Evolutionary conservation across 345 rosid genomes (phyloP).

Genomic region (Populus pruinosa): DNA sequence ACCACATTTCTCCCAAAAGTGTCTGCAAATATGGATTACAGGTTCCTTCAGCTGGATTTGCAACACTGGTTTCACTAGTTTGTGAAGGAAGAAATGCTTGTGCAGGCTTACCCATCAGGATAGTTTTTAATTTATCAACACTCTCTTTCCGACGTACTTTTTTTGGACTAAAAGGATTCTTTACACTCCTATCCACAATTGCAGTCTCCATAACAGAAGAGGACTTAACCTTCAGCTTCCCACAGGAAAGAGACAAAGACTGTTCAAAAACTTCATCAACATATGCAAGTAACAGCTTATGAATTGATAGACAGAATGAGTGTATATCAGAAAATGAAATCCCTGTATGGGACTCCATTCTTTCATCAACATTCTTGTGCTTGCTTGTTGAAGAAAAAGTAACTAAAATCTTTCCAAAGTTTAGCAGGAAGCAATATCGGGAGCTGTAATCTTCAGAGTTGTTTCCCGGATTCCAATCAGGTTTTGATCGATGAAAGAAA

Average conservation of each 20-base stretch:
- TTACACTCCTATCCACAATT: slow-evolving; percentile 28
- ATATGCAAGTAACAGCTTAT: slow-evolving; percentile 46
- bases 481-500: slow-evolving; percentile 29
- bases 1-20: slow-evolving; percentile 59
- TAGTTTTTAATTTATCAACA: slow-evolving; percentile 32
- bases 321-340: slow-evolving; percentile 36
- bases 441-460: slow-evolving; percentile 34
- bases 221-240: slow-evolving; percentile 48
- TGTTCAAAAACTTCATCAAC: slow-evolving; percentile 43
- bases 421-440: slow-evolving; percentile 37
- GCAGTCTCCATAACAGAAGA: slow-evolving; percentile 28
- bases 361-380: slow-evolving; percentile 29
- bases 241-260: slow-evolving; percentile 53
- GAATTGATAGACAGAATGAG: slow-evolving; percentile 54
- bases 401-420: slow-evolving; percentile 50
- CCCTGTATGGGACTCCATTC: slow-evolving; percentile 36
- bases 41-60: slow-evolving; percentile 36
- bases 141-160: slow-evolving; percentile 35
- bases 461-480: slow-evolving; percentile 27
- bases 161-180: slow-evolving; percentile 23
- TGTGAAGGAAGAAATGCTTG: slow-evolving; percentile 36
- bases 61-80: slow-evolving; percentile 21
- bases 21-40: slow-evolving; percentile 35
- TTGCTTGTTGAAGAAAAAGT: slow-evolving; percentile 36
- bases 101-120: slow-evolving; percentile 62